Base-by-base conservation (phyloP, 208 protist species). In the Leishmania mexicana region DNA sequence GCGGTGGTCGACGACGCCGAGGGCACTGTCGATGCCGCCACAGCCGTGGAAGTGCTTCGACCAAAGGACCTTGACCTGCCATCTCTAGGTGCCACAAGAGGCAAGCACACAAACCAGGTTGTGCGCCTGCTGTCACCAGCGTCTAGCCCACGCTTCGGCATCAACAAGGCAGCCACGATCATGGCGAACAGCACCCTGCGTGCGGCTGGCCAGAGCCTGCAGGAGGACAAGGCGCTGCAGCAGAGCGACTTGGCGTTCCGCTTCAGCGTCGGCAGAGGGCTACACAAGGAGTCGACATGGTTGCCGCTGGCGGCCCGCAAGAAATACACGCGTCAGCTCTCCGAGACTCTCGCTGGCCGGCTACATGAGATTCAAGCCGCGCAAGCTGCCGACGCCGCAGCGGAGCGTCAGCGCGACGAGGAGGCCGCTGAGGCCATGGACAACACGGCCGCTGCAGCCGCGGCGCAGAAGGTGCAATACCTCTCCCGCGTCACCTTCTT, bases 211-310 rank as follows among this genome's bases (percentile, higher is more conserved):
- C 19, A 21, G 53, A 51, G 45, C 51, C 53, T 87, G 58, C 15
- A 79, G 53, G 58, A 62, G 54, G 73, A 78, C 53, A n/a, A 31
- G 1, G 21, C 73, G 21, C 71, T 78, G 73, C 79, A 83, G 73
- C 80, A 92, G 77, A 93, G 87, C 57, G 89, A 85, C 35, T 60
- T 90, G 2, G 94, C 94, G 7, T 42, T 97, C 31, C 90, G 92
- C 42, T 83, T 97, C 65, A 88, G 86, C 62, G 74, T 95, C 6
- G 90, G 90, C 24, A 85, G 86, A 19, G 91, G 90, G 19, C 78
- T 93, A 15, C 79, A 85, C 28, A 93, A 93, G 81, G 85, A 94
- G 64, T 95, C 92, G 28, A 90, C 90, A 53, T 97, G 94, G 94
- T 65, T 95, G 47, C 92, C 94, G 28, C 40, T 97, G 2, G 81